Percentiles rank a stretch among this genome's conserved stretches.
Conservation (phyloP, 108 stramenopile genomes). For the Epithemia pelagica region DNA sequence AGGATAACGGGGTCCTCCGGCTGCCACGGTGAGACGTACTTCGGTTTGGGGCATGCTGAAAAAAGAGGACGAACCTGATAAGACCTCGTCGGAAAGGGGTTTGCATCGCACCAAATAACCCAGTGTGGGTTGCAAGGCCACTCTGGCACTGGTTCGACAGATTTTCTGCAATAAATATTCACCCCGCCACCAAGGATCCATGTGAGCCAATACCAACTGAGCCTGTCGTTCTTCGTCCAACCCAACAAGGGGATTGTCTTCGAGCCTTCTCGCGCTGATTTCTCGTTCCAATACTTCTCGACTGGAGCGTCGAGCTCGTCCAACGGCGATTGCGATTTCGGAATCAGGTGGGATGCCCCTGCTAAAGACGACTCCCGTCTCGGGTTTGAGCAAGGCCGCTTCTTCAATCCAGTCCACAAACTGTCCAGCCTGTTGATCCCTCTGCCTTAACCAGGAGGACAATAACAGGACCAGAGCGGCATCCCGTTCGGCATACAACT, state of each 20-base stretch:
- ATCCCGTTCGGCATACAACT: conserved; percentile 77
- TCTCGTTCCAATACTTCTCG: too few relatives aligned
- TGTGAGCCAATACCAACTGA: conserved; percentile 15
- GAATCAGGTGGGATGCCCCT: conserved; percentile 2
- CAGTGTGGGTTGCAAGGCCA: conserved; percentile 25
- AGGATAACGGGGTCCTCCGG: neutral
- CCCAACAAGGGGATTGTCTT: too few relatives aligned
- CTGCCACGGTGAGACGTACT: conserved; percentile 34
- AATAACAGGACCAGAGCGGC: conserved; percentile 57
- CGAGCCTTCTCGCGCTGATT: too few relatives aligned
- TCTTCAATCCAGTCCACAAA: conserved; percentile 41
- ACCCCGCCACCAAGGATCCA: conserved; percentile 30
- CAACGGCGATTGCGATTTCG: too few relatives aligned
- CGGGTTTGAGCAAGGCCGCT: conserved; percentile 50
- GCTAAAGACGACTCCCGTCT: neutral
- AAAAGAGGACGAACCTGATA: too few relatives aligned
- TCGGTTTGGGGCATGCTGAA: conserved; percentile 61
- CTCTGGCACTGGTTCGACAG: conserved; percentile 40
- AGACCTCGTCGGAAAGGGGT: conserved; percentile 42
- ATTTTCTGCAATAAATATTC: conserved; percentile 59
- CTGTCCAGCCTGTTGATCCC: conserved; percentile 7
- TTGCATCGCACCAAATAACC: conserved; percentile 71
- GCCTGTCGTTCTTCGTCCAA: neutral
- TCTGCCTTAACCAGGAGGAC: too few relatives aligned
- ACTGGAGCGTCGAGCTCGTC: too few relatives aligned